Conservation (phyloP, 2,329 filamentous ascomycete species). For the Fusarium algeriense region DNA sequence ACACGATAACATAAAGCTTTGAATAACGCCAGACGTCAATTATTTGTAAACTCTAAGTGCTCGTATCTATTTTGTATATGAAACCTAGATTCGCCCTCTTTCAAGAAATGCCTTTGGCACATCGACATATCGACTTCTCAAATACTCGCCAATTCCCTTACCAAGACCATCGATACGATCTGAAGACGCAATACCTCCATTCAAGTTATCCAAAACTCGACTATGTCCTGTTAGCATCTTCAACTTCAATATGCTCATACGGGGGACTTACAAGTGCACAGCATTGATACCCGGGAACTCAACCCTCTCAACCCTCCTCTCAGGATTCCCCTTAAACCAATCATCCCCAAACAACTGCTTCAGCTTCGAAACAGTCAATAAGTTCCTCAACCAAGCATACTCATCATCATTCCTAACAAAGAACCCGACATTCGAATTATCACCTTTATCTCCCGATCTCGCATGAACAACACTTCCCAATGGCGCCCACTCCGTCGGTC, state of each 20-base stretch:
- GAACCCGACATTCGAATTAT: slow-evolving; percentile 60
- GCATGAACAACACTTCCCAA: slow-evolving; percentile 50
- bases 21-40: fast-evolving
- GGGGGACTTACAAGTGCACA: slow-evolving; percentile 44
- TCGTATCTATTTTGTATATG: fast-evolving
- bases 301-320: slow-evolving; percentile 56
- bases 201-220: slow-evolving; percentile 59
- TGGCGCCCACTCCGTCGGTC: slow-evolving; percentile 45
- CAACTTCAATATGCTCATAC: fast-evolving
- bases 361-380: slow-evolving; percentile 57
- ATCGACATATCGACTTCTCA: slow-evolving; percentile 59
- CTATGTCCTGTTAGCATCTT: slow-evolving; percentile 26
- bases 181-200: slow-evolving; percentile 58
- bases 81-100: slow-evolving; percentile 50
- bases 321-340: slow-evolving; percentile 50
- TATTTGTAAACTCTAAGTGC: not conserved
- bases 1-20: fast-evolving
- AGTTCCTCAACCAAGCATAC: slow-evolving; percentile 58
- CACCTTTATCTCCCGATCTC: slow-evolving; percentile 57
- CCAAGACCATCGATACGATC: slow-evolving; percentile 60
- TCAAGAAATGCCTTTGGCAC: slow-evolving; percentile 58
- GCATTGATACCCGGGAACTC: slow-evolving; percentile 56
- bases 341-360: slow-evolving; percentile 55
- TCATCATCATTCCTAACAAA: slow-evolving; percentile 59
- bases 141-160: slow-evolving; percentile 60